phyloP scores from a whole-genome alignment of 805 yeast species.

The Sugiyamaella americana region DNA sequence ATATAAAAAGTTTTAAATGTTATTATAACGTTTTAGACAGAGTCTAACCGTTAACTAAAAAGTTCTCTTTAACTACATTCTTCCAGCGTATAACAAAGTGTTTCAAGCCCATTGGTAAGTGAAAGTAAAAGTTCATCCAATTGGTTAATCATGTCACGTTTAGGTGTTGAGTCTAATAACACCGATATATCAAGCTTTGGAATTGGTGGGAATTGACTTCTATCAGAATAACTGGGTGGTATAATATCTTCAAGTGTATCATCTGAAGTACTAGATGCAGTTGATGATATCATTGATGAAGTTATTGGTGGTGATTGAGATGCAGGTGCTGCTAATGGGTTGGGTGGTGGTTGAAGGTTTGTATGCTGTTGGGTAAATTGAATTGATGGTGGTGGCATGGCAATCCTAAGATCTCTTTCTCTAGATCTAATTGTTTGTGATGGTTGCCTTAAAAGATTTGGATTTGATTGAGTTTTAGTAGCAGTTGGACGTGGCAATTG shows the following conservation, averaged over 20 bases:
- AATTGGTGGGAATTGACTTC: slow-evolving; percentile 19
- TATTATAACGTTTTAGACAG: neutral
- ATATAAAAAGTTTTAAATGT: neutral
- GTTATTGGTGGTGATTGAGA: slow-evolving; percentile 4
- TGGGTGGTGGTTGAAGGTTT: neutral
- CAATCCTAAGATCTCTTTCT: slow-evolving; percentile 8
- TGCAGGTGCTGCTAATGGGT: slow-evolving; percentile 3
- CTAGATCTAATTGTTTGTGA: neutral
- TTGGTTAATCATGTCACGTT: slow-evolving; percentile 29
- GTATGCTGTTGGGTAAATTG: neutral
- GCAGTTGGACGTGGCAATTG: no score
- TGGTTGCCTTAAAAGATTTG: neutral
- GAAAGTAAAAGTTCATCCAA: slow-evolving; percentile 29
- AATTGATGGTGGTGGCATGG: slow-evolving; percentile 15
- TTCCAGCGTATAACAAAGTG: slow-evolving; percentile 2
- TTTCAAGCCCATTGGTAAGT: slow-evolving; percentile 24
- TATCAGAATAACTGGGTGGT: slow-evolving; percentile 5
- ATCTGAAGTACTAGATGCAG: neutral
- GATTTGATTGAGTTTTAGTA: neutral
- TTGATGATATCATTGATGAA: neutral
- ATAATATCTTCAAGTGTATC: slow-evolving; percentile 14
- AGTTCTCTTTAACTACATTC: no score
- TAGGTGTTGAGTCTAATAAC: slow-evolving; percentile 35
- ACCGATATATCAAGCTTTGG: slow-evolving; percentile 33
- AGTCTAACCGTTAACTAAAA: no score